These are phyloP conservation scores for Striga hermonthica DNA, from an alignment of 305 asterid genomes.

Conservation along the genomic window DNA sequence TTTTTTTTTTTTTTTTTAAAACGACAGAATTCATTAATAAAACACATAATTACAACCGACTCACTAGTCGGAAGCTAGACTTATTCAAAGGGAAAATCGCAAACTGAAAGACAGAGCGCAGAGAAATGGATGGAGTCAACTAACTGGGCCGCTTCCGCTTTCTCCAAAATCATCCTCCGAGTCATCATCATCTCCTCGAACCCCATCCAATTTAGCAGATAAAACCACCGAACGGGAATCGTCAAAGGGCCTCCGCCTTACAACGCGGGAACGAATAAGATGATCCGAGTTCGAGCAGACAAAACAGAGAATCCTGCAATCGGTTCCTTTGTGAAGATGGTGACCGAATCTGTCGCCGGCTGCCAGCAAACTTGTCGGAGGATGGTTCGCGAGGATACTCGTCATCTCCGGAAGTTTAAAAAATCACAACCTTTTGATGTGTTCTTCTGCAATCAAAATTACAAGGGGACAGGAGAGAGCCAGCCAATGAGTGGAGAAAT, in stretches of 20 bases:
- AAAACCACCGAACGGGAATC: constrained; percentile 36
- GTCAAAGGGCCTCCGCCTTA: constrained; percentile 32
- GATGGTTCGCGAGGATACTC: constrained; percentile 53
- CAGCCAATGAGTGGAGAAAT: constrained; percentile 25
- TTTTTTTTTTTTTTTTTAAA: no score
- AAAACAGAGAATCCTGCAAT: constrained; percentile 35
- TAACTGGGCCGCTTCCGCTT: constrained; percentile 44
- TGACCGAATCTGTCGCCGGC: constrained; percentile 36
- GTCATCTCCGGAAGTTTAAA: constrained; percentile 40
- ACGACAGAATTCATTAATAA: no score
- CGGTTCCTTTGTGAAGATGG: constrained; percentile 34
- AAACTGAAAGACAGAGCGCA: not conserved
- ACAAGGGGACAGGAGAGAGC: constrained; percentile 9
- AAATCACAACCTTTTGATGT: not conserved
- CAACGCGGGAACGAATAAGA: constrained; percentile 29
- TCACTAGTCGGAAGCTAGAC: not conserved
- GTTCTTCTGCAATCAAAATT: not conserved
- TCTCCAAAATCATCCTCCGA: constrained; percentile 45
- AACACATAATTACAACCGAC: not conserved
- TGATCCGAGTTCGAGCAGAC: constrained; percentile 40
- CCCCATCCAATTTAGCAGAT: constrained; percentile 50
- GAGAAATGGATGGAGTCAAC: constrained; percentile 32
- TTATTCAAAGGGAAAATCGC: not conserved
- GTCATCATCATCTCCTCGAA: constrained; percentile 48
- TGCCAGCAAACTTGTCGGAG: constrained; percentile 43